Conservation (phyloP, 164 flowering plant species). For the Taxillus chinensis region DNA sequence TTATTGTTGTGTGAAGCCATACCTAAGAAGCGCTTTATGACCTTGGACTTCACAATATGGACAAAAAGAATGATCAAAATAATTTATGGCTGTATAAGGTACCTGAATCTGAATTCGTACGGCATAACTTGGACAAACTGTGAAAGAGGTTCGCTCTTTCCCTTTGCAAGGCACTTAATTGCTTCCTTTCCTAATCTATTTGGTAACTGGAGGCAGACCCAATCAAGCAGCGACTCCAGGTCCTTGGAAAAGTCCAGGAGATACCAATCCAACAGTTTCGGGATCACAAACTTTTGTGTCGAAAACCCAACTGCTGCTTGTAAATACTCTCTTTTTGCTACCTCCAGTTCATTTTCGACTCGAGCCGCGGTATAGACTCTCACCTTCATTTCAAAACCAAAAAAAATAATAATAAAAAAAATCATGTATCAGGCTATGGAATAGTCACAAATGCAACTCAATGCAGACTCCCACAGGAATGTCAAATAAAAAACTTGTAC, state of each 20-base stretch:
- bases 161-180: conserved; percentile 22
- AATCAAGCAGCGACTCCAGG: conserved; percentile 30
- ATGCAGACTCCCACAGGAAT: too few species aligned
- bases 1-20: too few species aligned
- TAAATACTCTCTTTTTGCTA: conserved; percentile 69
- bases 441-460: too few species aligned
- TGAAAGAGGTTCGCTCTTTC: conserved; percentile 20
- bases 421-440: too few species aligned
- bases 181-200: conserved; percentile 23
- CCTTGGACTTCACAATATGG: too few species aligned
- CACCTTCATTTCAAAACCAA: conserved; percentile 41
- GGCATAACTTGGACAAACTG: conserved; percentile 31
- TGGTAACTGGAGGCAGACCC: conserved; percentile 35
- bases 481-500: too few species aligned
- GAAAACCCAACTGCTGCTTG: conserved; percentile 78
- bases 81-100: conserved; percentile 25
- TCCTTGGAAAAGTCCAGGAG: conserved; percentile 19
- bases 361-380: conserved; percentile 67
- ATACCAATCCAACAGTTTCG: not conserved
- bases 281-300: not conserved
- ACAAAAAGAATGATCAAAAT: not conserved
- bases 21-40: too few species aligned
- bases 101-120: conserved; percentile 51
- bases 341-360: conserved; percentile 68
- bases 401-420: too few species aligned